Evolutionary conservation across 169 alveolate genomes (phyloP), one percentile per base, ranked within the genome.

Genomic region (Cryptosporidium baileyi): DNA sequence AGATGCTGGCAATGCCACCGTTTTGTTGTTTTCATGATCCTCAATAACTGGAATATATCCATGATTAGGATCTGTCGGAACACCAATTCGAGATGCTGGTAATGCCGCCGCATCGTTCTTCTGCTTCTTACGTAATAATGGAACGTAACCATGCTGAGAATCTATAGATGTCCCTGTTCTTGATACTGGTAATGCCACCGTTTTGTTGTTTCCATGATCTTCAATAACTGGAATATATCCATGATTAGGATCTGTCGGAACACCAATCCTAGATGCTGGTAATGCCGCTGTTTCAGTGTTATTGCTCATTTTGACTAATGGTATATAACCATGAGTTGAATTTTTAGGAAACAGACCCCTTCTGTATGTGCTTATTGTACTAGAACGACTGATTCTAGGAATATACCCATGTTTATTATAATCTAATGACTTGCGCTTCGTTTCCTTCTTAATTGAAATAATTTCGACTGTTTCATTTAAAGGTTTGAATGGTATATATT

Each of bases 1-100:
- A 0, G 81, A 65, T 5, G 81, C 60, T 17, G 81, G 81, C 0
- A 65, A 47, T 0, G 81, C 41, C 47, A 51, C 81, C 28, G 36
- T 17, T 44, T 47, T 26, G 19, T n/a, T 9, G 9, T 47, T 26
- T 4, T 9, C 59, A 47, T 47, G 30, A 9, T 47, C 59, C 0
- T 52, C 22, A 52, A 17, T 52, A 52, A 13, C 32, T 3, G 82
- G 82, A 74, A 57, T 36, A 40, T 36, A 74, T 1, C 41, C 40
- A 22, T 74, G 82, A 34, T 32, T 38, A 3, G 15, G 15, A 7
- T 74, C 74, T 9, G 36, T 6, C 34, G 67, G 85, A 15, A 36
- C 80, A 17, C n/a, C 17, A 38, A 67, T 74, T 13, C 67, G 47
- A 13, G 67, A 74, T 11, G 41, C 67, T 3, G 85, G 85, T 15